Evolutionary conservation across 2,329 filamentous ascomycete genomes (phyloP).

Genomic region (Colletotrichum camelliae): DNA sequence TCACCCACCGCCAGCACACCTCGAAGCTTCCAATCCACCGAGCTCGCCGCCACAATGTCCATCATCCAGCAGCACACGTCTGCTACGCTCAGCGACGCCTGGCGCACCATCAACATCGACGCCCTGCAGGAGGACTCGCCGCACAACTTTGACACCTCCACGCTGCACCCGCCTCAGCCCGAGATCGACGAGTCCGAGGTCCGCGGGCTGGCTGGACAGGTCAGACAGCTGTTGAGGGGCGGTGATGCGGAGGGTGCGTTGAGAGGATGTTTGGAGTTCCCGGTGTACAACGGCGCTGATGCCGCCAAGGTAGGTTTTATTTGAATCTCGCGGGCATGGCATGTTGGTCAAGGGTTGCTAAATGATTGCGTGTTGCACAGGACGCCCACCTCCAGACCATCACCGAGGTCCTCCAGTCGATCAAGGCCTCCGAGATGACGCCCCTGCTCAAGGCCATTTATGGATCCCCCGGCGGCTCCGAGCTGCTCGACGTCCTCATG

Average conservation of each 20-base stretch:
- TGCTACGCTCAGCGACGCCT: constrained; percentile 66
- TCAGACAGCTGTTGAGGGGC: constrained; percentile 85
- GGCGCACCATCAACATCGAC: constrained; percentile 95
- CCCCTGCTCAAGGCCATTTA: constrained; percentile 85
- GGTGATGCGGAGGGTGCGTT: constrained; percentile 89
- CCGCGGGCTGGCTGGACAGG: constrained; percentile 77
- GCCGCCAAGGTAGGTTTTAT: constrained; percentile 57
- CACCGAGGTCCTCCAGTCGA: constrained; percentile 92
- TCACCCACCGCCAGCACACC: rapidly evolving
- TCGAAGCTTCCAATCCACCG: neutral
- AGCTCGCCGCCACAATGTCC: constrained; percentile 52
- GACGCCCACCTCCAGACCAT: constrained; percentile 88
- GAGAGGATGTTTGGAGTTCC: constrained; percentile 82
- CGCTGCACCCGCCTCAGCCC: constrained; percentile 78
- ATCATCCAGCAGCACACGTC: constrained; percentile 70
- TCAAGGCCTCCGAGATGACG: constrained; percentile 95
- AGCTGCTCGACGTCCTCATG: constrained; percentile 91
- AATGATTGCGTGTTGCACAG: constrained; percentile 46
- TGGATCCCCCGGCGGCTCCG: constrained; percentile 76
- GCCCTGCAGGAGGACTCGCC: constrained; percentile 88
- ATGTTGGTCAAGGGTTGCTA: neutral
- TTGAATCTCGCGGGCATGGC: neutral
- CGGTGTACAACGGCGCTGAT: constrained; percentile 72
- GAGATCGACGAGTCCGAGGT: constrained; percentile 80
- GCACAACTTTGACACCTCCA: constrained; percentile 87